Conservation (phyloP, 768 basidiomycete species). For the Lactarius sp. region DNA sequence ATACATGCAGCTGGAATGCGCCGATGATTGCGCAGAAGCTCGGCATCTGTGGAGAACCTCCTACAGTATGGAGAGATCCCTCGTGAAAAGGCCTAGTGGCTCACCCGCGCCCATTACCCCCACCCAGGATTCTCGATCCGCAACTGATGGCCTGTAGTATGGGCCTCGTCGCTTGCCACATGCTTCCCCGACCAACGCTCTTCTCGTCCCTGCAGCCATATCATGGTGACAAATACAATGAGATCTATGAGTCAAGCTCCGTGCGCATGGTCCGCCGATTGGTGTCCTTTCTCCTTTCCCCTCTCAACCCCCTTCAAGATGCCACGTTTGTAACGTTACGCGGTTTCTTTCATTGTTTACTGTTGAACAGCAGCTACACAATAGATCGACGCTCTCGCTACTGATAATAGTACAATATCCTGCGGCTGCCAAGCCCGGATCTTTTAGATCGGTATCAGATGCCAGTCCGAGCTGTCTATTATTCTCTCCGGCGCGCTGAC, state of each 20-base stretch:
- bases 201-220: not conserved
- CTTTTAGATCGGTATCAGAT: not conserved
- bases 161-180: conserved; percentile 4
- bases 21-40: not conserved
- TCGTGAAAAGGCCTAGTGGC: not conserved
- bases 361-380: not conserved
- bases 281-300: not conserved
- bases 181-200: not conserved
- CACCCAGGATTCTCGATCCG: conserved; percentile 5
- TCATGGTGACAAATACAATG: not conserved
- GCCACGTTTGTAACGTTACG: not conserved
- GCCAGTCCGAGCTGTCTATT: not conserved
- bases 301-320: not conserved
- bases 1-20: conserved; percentile 3
- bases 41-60: conserved; percentile 3
- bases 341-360: not conserved
- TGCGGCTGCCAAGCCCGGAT: not conserved
- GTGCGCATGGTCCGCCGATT: conserved; percentile 6
- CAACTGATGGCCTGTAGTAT: not conserved
- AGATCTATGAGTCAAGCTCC: conserved; percentile 7
- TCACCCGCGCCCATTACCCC: not conserved
- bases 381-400: not conserved
- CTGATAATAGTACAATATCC: not conserved
- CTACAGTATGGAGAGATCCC: not conserved
- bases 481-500: not conserved